Base-by-base conservation (phyloP, 768 basidiomycete genomes). In the Lenzites betulinus region DNA sequence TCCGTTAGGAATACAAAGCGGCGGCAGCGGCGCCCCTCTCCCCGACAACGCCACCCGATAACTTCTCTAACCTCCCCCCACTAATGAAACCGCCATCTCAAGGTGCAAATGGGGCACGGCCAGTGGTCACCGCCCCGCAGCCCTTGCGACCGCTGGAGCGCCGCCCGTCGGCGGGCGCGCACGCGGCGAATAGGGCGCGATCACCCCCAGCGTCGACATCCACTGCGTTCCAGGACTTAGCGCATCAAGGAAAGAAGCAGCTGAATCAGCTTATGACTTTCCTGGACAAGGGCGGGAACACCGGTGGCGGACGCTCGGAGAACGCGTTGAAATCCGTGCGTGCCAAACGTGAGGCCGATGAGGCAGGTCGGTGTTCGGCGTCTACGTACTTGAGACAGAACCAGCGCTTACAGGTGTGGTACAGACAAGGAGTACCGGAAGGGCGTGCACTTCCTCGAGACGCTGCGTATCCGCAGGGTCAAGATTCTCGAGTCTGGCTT, bases 401-500 rank as follows among this genome's bases (percentile, higher is more conserved):
- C 11, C 3, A 1, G 2, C 13, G 28, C 47, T 49, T 4, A 49
- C 13, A 4, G 46, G 28, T 7, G 15, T 33, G 12, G 28, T 4
- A 44, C 66, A 92, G 94, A 97, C 72, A 92, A 88, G 71, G 93
- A 95, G 60, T 97, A 97, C 69, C 80, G 94, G 26, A 90, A 89
- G 65, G 93, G 86, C 35, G 87, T 97, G 23, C 89, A 96, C 73
- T 92, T 92, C 88, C 76, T 94, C n/a, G 94, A 97, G 77, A 95
- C 94, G 0, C 79, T 96, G 38, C 79, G 95, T 36, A 78, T 96
- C 38, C 83, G 89, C 39, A 81, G 91, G 61, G 86, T 87, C 7
- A 96, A 94, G 73, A 92, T 87, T 39, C 73, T 95, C 35, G 86
- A 93, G 67, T 84, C 86, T 43, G 94, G 90, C 3, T 92, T 90